These are phyloP conservation scores for Arctium minus DNA, from an alignment of 129 eudicot genomes.

Conservation along the genomic window DNA sequence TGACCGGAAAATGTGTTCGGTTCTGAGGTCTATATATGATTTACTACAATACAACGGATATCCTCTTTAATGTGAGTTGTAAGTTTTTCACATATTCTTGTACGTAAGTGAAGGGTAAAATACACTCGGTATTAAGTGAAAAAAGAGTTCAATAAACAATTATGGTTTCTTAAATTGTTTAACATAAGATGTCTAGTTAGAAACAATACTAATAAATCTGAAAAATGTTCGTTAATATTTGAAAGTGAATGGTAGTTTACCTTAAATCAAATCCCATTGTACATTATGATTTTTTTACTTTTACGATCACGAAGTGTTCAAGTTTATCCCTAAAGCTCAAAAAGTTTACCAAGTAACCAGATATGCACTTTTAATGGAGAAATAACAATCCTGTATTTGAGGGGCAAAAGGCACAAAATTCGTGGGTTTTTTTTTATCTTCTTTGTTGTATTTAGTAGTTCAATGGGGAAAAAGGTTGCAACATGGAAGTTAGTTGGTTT, in stretches of 20 bases:
- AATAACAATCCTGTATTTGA: neutral
- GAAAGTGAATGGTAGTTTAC: neutral
- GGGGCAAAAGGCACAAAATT: neutral
- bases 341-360: neutral
- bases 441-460: neutral
- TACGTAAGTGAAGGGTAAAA: neutral
- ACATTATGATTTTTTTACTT: neutral
- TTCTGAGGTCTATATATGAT: neutral
- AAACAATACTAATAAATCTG: neutral
- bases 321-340: neutral
- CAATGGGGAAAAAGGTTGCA: neutral
- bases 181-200: neutral
- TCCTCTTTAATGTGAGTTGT: neutral
- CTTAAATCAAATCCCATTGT: neutral
- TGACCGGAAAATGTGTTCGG: neutral
- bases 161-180: conserved; percentile 3
- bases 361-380: neutral
- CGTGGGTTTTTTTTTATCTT: neutral
- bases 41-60: neutral
- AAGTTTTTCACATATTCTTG: neutral
- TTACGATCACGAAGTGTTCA: neutral
- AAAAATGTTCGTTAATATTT: neutral
- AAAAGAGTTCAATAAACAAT: neutral
- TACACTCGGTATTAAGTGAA: neutral
- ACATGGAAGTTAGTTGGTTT: neutral